These are phyloP conservation scores for Nicotiana obtusifolia DNA, from an alignment of 257 asterid species.

Conservation along the genomic window DNA sequence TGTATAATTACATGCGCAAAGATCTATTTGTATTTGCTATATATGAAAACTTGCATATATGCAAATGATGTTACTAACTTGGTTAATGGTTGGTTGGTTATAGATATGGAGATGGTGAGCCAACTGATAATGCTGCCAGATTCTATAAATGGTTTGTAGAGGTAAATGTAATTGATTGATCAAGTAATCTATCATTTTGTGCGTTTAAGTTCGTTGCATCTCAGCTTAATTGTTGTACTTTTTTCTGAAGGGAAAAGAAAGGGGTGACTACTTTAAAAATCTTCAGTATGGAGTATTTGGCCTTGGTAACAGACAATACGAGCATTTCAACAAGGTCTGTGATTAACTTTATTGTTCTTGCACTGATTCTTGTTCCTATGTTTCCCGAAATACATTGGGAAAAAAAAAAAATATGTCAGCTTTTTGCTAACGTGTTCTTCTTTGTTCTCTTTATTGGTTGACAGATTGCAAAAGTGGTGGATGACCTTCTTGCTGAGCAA, in stretches of 20 bases:
- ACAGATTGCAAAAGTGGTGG: constrained; percentile 91
- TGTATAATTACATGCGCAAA: not conserved
- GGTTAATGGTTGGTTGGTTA: constrained; percentile 45
- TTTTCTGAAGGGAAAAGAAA: constrained; percentile 61
- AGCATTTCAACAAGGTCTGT: constrained; percentile 95
- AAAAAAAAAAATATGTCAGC: not conserved
- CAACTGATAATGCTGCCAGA: constrained; percentile 97
- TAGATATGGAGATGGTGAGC: constrained; percentile 99
- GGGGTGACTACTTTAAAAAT: constrained; percentile 72
- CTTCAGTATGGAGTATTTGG: constrained; percentile 89
- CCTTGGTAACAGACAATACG: constrained; percentile 97
- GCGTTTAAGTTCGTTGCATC: constrained; percentile 1
- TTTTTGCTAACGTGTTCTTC: constrained; percentile 3
- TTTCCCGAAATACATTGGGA: not conserved
- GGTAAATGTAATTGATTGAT: constrained; percentile 36
- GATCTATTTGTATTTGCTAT: constrained; percentile 1
- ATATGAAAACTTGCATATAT: not conserved
- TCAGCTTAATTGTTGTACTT: constrained; percentile 12
- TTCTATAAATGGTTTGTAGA: constrained; percentile 94
- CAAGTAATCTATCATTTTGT: not conserved
- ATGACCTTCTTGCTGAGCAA: constrained; percentile 58
- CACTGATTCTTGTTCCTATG: not conserved
- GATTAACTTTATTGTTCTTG: not conserved
- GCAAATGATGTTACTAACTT: constrained; percentile 18
- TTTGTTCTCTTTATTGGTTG: constrained; percentile 12